Evolutionary conservation across 192 early-diverging fungal species (phyloP).

Genomic region (Cetraspora pellucida): DNA sequence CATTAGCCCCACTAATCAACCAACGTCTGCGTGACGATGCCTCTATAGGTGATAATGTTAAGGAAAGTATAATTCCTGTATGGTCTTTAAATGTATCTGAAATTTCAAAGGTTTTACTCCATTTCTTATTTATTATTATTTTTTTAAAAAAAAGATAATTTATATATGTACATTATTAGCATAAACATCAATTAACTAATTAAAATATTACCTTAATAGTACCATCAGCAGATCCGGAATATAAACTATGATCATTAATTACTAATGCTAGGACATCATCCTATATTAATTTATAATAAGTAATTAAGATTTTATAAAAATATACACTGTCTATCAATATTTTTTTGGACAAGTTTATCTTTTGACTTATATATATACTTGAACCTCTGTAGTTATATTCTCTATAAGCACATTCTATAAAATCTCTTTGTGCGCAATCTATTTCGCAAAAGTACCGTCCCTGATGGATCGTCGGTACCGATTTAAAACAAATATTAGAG

Average conservation of each 20-base stretch:
- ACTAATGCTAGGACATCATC: constrained; percentile 66
- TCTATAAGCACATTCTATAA: too few species aligned
- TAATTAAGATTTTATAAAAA: background rate
- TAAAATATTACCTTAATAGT: constrained; percentile 52
- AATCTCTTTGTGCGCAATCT: too few species aligned
- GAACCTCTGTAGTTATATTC: too few species aligned
- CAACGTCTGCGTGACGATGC: background rate
- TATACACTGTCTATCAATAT: too few species aligned
- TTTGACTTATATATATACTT: too few species aligned
- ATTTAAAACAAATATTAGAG: too few species aligned
- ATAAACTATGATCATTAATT: constrained; percentile 49
- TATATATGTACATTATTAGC: background rate
- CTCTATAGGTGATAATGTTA: constrained; percentile 44
- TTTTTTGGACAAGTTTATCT: too few species aligned
- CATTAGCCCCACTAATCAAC: constrained; percentile 64
- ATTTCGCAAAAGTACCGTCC: too few species aligned
- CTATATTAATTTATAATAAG: constrained; percentile 11
- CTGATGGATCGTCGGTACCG: too few species aligned
- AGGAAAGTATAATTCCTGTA: constrained; percentile 61
- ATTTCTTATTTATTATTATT: constrained; percentile 41
- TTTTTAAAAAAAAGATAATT: constrained; percentile 29
- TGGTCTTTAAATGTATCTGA: constrained; percentile 54
- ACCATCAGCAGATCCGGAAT: constrained; percentile 71
- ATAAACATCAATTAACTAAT: background rate
- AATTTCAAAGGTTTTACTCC: constrained; percentile 64